Evolutionary conservation across 768 basidiomycete genomes (phyloP), one percentile per base, ranked within the genome.

Genomic region (Cantharellus cinnabarinus): DNA sequence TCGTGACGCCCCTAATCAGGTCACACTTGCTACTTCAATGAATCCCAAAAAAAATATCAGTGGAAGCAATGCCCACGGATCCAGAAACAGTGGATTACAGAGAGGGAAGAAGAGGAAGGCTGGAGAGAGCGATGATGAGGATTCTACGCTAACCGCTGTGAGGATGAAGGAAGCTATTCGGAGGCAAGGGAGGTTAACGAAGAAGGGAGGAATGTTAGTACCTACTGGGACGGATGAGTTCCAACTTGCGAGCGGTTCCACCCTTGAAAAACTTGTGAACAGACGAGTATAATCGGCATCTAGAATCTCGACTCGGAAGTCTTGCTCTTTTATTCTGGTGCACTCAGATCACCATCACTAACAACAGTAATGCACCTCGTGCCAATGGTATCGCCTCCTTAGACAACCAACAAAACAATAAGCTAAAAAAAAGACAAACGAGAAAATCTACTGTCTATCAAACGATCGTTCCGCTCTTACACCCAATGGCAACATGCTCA

Each of bases 111-210:
- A 48, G 44, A 48, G 29, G 44, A 29, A 48, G 44, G 29, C 10
- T 10, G 44, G 44, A 10, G 44, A 10, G 10, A 48, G 10, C 10
- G 10, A 48, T 48, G 44, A 29, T 29, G 44, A 48, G 29, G 29
- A 10, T 48, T 10, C 44, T 48, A 48, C 44, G 61, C 72, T 71
- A 42, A 81, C 83, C 7, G 89, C 89, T 70, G 75, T 74, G 67
- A 78, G 90, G 40, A 97, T 97, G 93, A 80, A 83, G 65, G 79
- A 79, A 58, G 79, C 83, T 50, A 90, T 94, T 39, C 79, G 93
- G 50, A 75, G 77, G 7, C 88, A 89, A 66, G 93, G 91, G 4
- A 76, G 86, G 56, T 70, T 85, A 59, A 78, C 80, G 59, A 93
- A 84, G 75, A 82, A 82, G 69, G 79, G 79, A 38, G 93, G 91